Base-by-base conservation (phyloP, 2,329 filamentous ascomycete genomes). In the Knufia fluminis region DNA sequence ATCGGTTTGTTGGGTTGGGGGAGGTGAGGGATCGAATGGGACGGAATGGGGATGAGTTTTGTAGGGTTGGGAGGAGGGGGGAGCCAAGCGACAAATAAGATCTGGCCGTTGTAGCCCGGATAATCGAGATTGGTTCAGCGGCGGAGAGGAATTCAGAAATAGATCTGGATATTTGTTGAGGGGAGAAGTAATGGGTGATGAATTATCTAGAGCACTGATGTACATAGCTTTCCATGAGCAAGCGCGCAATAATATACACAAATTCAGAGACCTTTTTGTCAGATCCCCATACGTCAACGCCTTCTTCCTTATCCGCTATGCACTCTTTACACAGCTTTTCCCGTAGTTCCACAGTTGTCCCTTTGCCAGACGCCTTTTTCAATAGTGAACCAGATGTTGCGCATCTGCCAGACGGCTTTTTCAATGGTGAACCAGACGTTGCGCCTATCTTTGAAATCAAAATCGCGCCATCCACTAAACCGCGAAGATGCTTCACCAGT, bases 1-100 rank as follows among this genome's bases (percentile, higher is more conserved):
- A 81, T 61, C 72, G 71, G 54, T 73, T 78, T 61, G 73, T 72
- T 2, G 78, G 77, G 1, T 58, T 80, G 50, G 66, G 71, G 20
- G 62, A 68, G n/a, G 68, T 72, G 45, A 62, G 63, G 3, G 62
- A 65, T 8, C 60, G 66, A 32, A 59, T 64, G 19, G 57, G 54
- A 14, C 50, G 56, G 35, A 56, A 57, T 44, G 57, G 54, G 2
- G 53, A 49, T 17, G 51, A 52, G 3, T 57, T 54, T 39, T 56
- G 52, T 33, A 49, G 52, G 36, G 31, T 46, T n/a, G 48, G 46
- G 8, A 22, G 39, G 17, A n/a, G 46, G 46, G 33, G 23, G 39
- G 45, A 16, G 19, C 33, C 33, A 7, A 48, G 45, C 40, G 45
- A 40, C 17, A 48, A 48, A 22, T 48, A 28, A 20, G 17, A 14